A percentile compares a stretch with the other conserved stretches of the same genome.
Conservation (phyloP, 768 basidiomycete genomes). For the Termitomyces sp. region DNA sequence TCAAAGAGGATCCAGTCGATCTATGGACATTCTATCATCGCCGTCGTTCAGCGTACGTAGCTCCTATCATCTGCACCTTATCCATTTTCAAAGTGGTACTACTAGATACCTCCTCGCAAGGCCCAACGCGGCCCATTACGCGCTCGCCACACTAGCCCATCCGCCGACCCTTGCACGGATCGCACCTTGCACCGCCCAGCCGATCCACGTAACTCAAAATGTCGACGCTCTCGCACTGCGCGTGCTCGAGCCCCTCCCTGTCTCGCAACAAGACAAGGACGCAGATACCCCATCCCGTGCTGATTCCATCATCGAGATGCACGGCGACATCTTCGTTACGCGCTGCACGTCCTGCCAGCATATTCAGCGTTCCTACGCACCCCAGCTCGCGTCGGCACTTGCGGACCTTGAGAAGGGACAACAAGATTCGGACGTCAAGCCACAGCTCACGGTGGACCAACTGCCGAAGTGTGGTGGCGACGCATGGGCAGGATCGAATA, state of each 20-base stretch:
- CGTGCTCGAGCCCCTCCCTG: conserved; percentile 17
- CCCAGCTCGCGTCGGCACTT: conserved; percentile 27
- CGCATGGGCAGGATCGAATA: conserved; percentile 19
- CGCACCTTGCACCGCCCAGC: conserved; percentile 25
- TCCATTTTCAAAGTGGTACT: background rate
- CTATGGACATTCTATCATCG: conserved; percentile 47
- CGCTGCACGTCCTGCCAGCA: conserved; percentile 30
- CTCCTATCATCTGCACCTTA: background rate
- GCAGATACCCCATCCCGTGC: background rate
- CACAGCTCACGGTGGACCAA: conserved; percentile 18
- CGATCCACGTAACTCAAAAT: conserved; percentile 41
- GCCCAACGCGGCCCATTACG: conserved; percentile 41
- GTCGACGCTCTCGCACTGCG: conserved; percentile 38
- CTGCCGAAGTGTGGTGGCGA: conserved; percentile 25
- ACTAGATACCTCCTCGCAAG: conserved; percentile 27
- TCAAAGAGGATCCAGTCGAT: conserved; percentile 30
- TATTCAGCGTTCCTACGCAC: conserved; percentile 21
- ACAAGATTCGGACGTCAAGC: conserved; percentile 2
- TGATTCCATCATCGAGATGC: conserved; percentile 38
- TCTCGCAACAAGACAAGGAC: background rate
- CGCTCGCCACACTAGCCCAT: conserved; percentile 32
- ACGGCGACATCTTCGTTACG: conserved; percentile 41
- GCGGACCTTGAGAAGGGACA: conserved; percentile 19
- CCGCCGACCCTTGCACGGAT: conserved; percentile 23
- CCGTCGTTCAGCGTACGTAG: conserved; percentile 31